These are phyloP conservation scores for Lentinula aciculospora DNA, from an alignment of 768 basidiomycete genomes.

Conservation along the genomic window DNA sequence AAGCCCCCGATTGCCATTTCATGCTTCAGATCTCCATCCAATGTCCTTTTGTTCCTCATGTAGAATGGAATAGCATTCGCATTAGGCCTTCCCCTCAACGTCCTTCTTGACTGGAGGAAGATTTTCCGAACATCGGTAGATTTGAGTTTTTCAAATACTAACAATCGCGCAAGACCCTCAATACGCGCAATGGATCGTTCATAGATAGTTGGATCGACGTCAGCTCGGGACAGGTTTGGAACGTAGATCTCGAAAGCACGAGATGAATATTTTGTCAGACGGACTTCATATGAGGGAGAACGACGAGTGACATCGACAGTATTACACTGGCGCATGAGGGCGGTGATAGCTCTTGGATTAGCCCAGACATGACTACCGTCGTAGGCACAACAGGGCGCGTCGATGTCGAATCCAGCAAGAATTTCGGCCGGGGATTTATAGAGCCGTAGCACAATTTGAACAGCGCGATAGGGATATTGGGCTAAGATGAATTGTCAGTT, in stretches of 20 bases:
- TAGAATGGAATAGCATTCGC: slow-evolving; percentile 18
- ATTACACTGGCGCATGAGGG: slow-evolving; percentile 65
- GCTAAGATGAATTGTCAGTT: slow-evolving; percentile 23
- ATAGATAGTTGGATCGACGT: slow-evolving; percentile 60
- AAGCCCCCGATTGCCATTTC: slow-evolving; percentile 33
- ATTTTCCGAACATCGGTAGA: slow-evolving; percentile 34
- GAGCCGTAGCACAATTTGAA: slow-evolving; percentile 61
- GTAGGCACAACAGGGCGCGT: slow-evolving; percentile 56
- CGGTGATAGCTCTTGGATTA: slow-evolving; percentile 52
- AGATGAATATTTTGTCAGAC: slow-evolving; percentile 51
- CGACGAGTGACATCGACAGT: slow-evolving; percentile 57
- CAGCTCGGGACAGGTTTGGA: slow-evolving; percentile 40
- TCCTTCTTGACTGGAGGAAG: slow-evolving; percentile 44
- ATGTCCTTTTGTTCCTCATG: slow-evolving; percentile 28
- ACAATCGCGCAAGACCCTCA: slow-evolving; percentile 54
- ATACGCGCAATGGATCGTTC: slow-evolving; percentile 53
- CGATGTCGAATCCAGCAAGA: slow-evolving; percentile 63
- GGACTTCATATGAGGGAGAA: slow-evolving; percentile 60
- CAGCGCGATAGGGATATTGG: slow-evolving; percentile 62
- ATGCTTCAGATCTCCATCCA: slow-evolving; percentile 53
- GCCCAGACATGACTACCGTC: slow-evolving; percentile 51
- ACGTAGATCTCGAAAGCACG: slow-evolving; percentile 55
- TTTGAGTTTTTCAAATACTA: slow-evolving; percentile 56
- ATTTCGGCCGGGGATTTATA: slow-evolving; percentile 62
- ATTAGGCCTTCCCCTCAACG: slow-evolving; percentile 44